phyloP scores from a whole-genome alignment of 2,329 filamentous ascomycete species.

The Scleromitrula shiraiana region DNA sequence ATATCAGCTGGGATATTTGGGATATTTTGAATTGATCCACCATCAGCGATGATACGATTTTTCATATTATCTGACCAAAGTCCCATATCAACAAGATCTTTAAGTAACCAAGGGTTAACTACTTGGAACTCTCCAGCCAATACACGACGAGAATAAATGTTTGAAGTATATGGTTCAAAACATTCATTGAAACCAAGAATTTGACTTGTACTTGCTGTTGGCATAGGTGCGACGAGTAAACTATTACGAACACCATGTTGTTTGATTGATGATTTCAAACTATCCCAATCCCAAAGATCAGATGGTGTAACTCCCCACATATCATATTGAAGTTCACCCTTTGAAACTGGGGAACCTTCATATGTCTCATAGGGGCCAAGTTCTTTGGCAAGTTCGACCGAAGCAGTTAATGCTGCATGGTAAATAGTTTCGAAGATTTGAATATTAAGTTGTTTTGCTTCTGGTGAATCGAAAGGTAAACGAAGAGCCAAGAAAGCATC shows the following conservation, averaged over 20 bases:
- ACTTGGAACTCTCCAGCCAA: constrained; percentile 98
- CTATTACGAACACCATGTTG: constrained; percentile 93
- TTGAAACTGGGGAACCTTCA: constrained; percentile 84
- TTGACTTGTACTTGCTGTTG: constrained; percentile 92
- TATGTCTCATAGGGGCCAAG: constrained; percentile 84
- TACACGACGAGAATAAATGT: constrained; percentile 98
- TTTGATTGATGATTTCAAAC: constrained; percentile 83
- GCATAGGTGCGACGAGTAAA: constrained; percentile 92
- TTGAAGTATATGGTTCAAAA: constrained; percentile 99
- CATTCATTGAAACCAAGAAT: constrained; percentile 99
- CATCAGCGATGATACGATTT: constrained; percentile 98
- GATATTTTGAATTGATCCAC: constrained; percentile 92
- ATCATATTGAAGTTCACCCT: constrained; percentile 95
- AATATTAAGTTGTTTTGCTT: constrained; percentile 89
- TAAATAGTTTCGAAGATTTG: constrained; percentile 99
- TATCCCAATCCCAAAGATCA: constrained; percentile 93
- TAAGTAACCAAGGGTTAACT: constrained; percentile 97
- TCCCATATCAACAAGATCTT: constrained; percentile 95
- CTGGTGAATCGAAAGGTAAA: constrained; percentile 91
- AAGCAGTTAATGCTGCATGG: constrained; percentile 86
- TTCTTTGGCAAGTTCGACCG: constrained; percentile 75
- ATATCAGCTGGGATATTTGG: constrained; percentile 93
- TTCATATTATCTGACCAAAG: constrained; percentile 99
- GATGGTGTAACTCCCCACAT: constrained; percentile 96
- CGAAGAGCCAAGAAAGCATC: constrained; percentile 97